Base-by-base conservation (phyloP, 495 filamentous ascomycete genomes). In the Podospora pseudocomata region DNA sequence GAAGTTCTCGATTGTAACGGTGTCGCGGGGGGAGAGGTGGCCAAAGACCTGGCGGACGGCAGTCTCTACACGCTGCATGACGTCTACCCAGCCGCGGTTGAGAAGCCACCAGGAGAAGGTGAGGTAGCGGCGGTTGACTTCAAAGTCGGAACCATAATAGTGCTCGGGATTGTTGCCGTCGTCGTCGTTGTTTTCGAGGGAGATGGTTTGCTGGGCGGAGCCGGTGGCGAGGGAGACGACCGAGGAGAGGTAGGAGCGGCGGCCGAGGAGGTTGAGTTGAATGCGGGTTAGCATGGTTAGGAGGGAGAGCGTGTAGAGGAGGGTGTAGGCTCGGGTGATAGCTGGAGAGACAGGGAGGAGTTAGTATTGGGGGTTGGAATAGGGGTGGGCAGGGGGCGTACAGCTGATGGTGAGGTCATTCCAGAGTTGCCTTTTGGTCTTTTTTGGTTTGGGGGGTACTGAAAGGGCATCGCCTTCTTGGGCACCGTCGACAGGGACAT, bases 21-120 rank as follows among this genome's bases (percentile, higher is more conserved):
- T 91, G 72, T 97, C 94, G 34, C 94, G 86, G n/a, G 92, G 92
- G 72, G 91, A 93, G 53, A 96, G 80, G 63, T 88, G 81, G 1
- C 92, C 92, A 76, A 97, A 98, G 28, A 92, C 89, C 65, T 96
- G 90, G 70, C 88, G 55, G 9, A 27, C 19, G 1, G 92, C 91
- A 2, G 78, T 76, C 71, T 91, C 88, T 54, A 99, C 92, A 65
- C 88, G 89, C 65, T 86, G 81, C 87, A 91, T 89, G 65, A 98
- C 80, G 59, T 90, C 84, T 67, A 88, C 89, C 89, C 92, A 97
- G 66, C 95, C 95, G 53, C 89, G 87, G 80, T 98, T 92, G 56
- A 99, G 84, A 26, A 99, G 81, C 95, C 95, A 98, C 96, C 96
- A 99, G 75, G 91, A 94, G 78, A 98, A 97, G 63, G 92, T 93